Evolutionary conservation across 1,284 basidiomycete genomes (phyloP), one percentile per base, ranked within the genome.

Genomic region (Sutorius eximius): DNA sequence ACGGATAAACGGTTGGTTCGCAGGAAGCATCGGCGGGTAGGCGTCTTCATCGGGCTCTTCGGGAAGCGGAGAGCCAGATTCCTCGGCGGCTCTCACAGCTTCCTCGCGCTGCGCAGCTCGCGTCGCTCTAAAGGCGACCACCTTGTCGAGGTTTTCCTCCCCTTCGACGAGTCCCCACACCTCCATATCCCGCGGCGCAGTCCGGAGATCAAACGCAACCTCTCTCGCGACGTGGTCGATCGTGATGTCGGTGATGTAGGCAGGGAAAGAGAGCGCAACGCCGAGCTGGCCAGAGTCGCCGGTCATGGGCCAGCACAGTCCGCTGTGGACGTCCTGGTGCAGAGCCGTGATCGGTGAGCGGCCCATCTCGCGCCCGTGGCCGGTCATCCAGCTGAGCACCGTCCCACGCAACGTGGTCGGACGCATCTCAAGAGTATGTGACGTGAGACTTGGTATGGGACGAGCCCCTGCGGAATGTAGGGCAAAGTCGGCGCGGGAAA

Each of bases 231-330:
- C 84, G 70, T 98, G 96, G 68, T 98, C 95, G 60, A 98, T 82
- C 12, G 91, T 91, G 52, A 98, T 73, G 59, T 91, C 89, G 3
- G 83, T 81, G 40, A 95, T 81, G 50, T 81, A 77, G 9, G 86
- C 82, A 2, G 84, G 83, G 6, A 82, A 78, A 2, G 87, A 85
- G 18, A 98, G 83, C 46, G 80, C 77, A 41, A 99, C 85, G 5
- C 91, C 94, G 2, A 98, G 75, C 64, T 91, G 87, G 3, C 95
- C 96, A 45, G 82, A 70, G 7, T 77, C 66, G 0, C 95, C 95
- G 3, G 74, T 75, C 73, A 98, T 93, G 2, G 96, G 91, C 95
- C 95, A 99, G 73, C 95, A 99, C 59, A 88, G 83, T 2, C 96
- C 95, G 24, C 85, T 84, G 51, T 87, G 81, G 24, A 78, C 79